Evolutionary conservation across 108 stramenopile species (phyloP), one percentile per base, ranked within the genome.

Genomic region (Cyclostephanos invisitatus): DNA sequence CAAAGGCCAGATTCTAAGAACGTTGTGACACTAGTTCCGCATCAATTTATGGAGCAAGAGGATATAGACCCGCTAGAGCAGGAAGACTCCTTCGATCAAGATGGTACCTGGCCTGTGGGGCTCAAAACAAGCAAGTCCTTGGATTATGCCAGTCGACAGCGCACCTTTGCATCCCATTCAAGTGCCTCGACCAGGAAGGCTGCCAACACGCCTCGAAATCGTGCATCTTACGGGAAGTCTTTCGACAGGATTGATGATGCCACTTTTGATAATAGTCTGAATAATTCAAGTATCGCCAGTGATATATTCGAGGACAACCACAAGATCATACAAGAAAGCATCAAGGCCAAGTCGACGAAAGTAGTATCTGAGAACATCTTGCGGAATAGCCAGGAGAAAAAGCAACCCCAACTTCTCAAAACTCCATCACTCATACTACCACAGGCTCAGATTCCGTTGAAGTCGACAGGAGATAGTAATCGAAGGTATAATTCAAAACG

Each of bases 161-260:
- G 67, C 49, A 80, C 79, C 10, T 74, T 55, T 47, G 54, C 62
- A 40, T 74, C 73, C 24, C 72, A 73, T 37, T 46, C 73, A 56
- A 80, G 72, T 17, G 79, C 73, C 32, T 74, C 72, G n/a, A 80
- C 79, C 10, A 67, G 22, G 44, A 80, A 68, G 56, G 47, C 65
- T 20, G 65, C 61, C 18, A 80, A 80, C 18, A 62, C 55, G 7
- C 22, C 15, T n/a, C 15, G 4, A 0, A 29, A 57, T 0, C 56
- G 27, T 14, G 1, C 28, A 21, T 36, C 60, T 14, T 36, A 37
- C 21, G 17, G 60, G 17, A 37, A 42, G 10, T 40, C 38, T 36
- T 10, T 29, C 9, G 50, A 17, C 49, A 59, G 50, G 14, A 57
- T 58, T 17, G 62, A 35, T 15, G 38, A 46, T 62, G 65, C 37